A percentile compares a stretch with the other conserved stretches of the same genome.
Evolutionary conservation across 2,329 filamentous ascomycete genomes (phyloP).

Genomic region (Madurella mycetomatis): DNA sequence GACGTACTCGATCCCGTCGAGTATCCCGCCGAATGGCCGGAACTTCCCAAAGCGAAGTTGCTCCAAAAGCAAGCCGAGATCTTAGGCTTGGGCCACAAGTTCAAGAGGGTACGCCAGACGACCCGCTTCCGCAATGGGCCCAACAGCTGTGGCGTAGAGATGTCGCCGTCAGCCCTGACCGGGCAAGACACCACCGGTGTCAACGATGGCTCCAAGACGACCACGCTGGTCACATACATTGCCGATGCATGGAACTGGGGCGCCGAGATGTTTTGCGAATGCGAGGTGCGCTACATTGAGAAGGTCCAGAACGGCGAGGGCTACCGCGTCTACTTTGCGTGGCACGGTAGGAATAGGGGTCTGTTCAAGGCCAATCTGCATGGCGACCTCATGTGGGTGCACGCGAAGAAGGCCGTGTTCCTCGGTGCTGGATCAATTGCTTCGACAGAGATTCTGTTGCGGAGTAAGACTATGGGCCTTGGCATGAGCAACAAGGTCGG

Average conservation of each 20-base stretch:
- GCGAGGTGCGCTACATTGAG: slow-evolving; percentile 60
- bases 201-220: slow-evolving; percentile 66
- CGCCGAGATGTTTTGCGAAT: slow-evolving; percentile 66
- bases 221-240: slow-evolving; percentile 62
- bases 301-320: slow-evolving; percentile 48
- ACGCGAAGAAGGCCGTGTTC: slow-evolving; percentile 61
- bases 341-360: slow-evolving; percentile 56
- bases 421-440: slow-evolving; percentile 62
- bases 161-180: slow-evolving; percentile 55
- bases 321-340: slow-evolving; percentile 61
- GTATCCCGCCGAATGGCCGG: slow-evolving; percentile 56
- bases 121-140: slow-evolving; percentile 58
- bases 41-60: slow-evolving; percentile 53
- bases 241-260: slow-evolving; percentile 69
- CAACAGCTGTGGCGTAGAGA: slow-evolving; percentile 61
- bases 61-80: slow-evolving; percentile 53
- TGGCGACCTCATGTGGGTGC: slow-evolving; percentile 62
- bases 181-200: slow-evolving; percentile 61
- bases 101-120: slow-evolving; percentile 55
- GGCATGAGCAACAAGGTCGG: slow-evolving; percentile 54
- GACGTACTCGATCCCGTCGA: slow-evolving; percentile 53
- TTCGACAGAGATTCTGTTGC: slow-evolving; percentile 61
- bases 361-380: slow-evolving; percentile 52
- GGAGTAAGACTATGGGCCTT: slow-evolving; percentile 56
- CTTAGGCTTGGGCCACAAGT: slow-evolving; percentile 49